Evolutionary conservation across 2,329 filamentous ascomycete genomes (phyloP), one percentile per base, ranked within the genome.

Genomic region (Colletotrichum sublineola): DNA sequence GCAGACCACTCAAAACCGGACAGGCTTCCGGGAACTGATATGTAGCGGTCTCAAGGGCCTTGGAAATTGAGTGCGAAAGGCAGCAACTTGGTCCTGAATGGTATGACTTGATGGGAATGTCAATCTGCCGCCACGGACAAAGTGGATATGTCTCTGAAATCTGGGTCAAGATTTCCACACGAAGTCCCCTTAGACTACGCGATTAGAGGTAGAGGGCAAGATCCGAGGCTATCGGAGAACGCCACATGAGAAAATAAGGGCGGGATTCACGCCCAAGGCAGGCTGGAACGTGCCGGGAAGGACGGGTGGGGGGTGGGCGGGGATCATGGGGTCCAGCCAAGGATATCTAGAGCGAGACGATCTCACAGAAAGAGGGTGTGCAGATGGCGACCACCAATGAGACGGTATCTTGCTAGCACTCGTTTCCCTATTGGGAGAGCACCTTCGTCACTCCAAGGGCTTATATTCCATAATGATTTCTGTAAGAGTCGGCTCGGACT

Each of bases 331-430:
- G 70, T 67, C 55, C 55, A 44, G 63, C 72, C 56, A 64, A 52
- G 31, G 62, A 69, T 65, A 68, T 58, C 73, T 48, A 68, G 61
- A 65, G 62, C 44, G 42, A 61, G 64, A 65, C 48, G 69, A 74
- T 73, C 70, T 70, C 50, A 48, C 33, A 40, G 61, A 73, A 74
- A 74, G 73, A 66, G 65, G 73, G 73, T 74, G 73, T 69, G 70
- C 38, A 56, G 56, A 67, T 50, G 73, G 57, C 40, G 50, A 42
- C 48, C 52, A 33, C 56, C 50, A 56, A 64, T 65, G 44, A 58
- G 44, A 61, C 40, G 60, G 55, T 44, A n/a, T 36, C 46, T 50
- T 36, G 18, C 48, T 33, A 66, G 48, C 33, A 31, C 52, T 50
- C 31, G 40, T 40, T 72, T 73, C 70, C 73, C 66, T 73, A 66